Evolutionary conservation across 2,329 filamentous ascomycete genomes (phyloP).

Genomic region (Chaetomium sp.): DNA sequence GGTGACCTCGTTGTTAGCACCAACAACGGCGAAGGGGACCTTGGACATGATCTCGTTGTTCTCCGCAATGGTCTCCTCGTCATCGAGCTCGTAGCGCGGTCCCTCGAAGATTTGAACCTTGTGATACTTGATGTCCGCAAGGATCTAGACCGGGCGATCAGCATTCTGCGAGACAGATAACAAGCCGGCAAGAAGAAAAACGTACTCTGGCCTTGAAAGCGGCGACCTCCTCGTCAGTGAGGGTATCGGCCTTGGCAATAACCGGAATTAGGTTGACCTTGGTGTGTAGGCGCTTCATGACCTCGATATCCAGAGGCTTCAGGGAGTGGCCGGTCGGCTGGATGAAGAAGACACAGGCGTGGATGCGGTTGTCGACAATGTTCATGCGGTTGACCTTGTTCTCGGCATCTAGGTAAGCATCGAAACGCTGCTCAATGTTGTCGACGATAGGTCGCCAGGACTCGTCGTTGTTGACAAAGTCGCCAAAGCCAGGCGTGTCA

Average conservation of each 20-base stretch:
- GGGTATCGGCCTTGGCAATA: conserved; percentile 96
- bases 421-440: conserved; percentile 99
- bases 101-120: conserved; percentile 99
- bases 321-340: conserved; percentile 97
- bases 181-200: conserved; percentile 32
- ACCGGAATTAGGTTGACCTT: conserved; percentile 99
- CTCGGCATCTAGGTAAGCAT: conserved; percentile 97
- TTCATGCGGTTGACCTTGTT: conserved; percentile 99
- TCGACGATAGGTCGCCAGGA: conserved; percentile 99
- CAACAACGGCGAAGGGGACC: conserved; percentile 97
- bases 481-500: conserved; percentile 95
- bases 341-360: conserved; percentile 99
- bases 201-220: conserved; percentile 95
- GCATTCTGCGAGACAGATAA: not conserved
- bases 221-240: conserved; percentile 94
- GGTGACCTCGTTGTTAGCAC: conserved; percentile 91
- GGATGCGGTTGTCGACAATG: conserved; percentile 98
- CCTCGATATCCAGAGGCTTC: conserved; percentile 98
- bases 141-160: conserved; percentile 64
- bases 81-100: conserved; percentile 95
- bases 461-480: conserved; percentile 99
- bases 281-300: conserved; percentile 98
- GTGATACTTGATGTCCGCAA: conserved; percentile 95
- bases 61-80: conserved; percentile 99
- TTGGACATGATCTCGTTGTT: conserved; percentile 99